These are phyloP conservation scores for Coniferiporia sulphurascens DNA, from an alignment of 1,284 basidiomycete species.

Conservation along the genomic window DNA sequence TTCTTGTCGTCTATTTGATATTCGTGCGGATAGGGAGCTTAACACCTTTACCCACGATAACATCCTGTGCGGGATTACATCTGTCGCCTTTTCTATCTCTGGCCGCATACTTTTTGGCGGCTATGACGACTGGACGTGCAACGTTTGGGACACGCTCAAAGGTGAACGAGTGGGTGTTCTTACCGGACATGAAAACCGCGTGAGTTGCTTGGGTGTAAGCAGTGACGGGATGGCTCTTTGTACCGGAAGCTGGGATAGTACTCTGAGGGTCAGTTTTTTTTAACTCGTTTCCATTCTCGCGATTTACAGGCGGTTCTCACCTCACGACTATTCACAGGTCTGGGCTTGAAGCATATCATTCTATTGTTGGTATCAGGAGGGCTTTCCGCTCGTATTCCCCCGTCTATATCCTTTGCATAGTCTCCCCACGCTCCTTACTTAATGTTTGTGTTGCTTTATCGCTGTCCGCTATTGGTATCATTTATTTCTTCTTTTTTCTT, in stretches of 20 bases:
- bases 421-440: slow-evolving; percentile 22
- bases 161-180: slow-evolving; percentile 96
- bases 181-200: slow-evolving; percentile 96
- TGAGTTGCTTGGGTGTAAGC: slow-evolving; percentile 94
- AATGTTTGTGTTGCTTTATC: slow-evolving; percentile 24
- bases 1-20: slow-evolving; percentile 96
- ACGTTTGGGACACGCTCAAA: slow-evolving; percentile 99
- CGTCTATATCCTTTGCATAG: slow-evolving; percentile 2
- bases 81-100: slow-evolving; percentile 95
- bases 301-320: neutral
- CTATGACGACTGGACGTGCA: slow-evolving; percentile 99
- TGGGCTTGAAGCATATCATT: slow-evolving; percentile 34
- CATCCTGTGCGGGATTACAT: slow-evolving; percentile 97
- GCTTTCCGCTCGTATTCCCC: neutral
- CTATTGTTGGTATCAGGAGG: neutral
- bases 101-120: slow-evolving; percentile 97
- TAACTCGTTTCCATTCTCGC: neutral
- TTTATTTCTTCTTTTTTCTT: slow-evolving; percentile 43
- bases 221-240: slow-evolving; percentile 96
- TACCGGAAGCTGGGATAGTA: slow-evolving; percentile 97
- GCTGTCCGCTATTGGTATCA: slow-evolving; percentile 32
- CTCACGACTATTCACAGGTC: slow-evolving; percentile 29
- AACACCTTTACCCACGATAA: slow-evolving; percentile 98
- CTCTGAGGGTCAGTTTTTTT: slow-evolving; percentile 72
- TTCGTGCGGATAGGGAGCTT: slow-evolving; percentile 94